These are phyloP conservation scores for Sclerotinia spermophila DNA, from an alignment of 2,329 filamentous ascomycete species.

Conservation along the genomic window DNA sequence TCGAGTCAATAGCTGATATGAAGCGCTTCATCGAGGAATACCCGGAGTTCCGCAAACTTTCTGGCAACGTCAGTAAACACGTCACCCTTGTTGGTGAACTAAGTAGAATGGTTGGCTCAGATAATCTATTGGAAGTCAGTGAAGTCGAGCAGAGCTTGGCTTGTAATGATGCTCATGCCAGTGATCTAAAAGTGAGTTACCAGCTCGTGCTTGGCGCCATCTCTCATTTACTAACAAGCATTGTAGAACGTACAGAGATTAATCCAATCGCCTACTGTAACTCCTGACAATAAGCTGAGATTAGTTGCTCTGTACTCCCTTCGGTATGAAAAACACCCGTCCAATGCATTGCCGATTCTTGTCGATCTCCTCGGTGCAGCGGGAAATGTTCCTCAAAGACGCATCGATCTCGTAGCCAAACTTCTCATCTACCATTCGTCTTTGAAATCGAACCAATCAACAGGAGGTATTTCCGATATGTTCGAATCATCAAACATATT, in stretches of 20 bases:
- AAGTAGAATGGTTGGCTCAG: constrained; percentile 78
- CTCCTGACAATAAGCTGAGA: constrained; percentile 78
- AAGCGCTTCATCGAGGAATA: constrained; percentile 99
- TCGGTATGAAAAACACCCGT: constrained; percentile 82
- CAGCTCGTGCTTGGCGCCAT: not conserved
- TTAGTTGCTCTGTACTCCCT: constrained; percentile 93
- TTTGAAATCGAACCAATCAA: constrained; percentile 71
- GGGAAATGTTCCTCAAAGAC: constrained; percentile 71
- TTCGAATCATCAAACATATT: constrained; percentile 93
- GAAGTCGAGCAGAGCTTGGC: constrained; percentile 95
- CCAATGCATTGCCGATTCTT: constrained; percentile 78
- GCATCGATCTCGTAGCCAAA: constrained; percentile 76
- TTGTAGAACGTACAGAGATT: constrained; percentile 74
- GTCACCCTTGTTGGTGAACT: constrained; percentile 94
- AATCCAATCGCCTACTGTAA: constrained; percentile 75
- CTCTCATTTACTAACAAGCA: constrained; percentile 22
- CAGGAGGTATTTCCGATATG: constrained; percentile 79
- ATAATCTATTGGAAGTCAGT: constrained; percentile 90
- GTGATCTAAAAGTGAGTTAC: constrained; percentile 74
- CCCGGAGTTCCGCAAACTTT: constrained; percentile 93
- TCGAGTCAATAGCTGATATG: constrained; percentile 98
- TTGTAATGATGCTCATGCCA: constrained; percentile 91
- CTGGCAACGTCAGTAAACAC: constrained; percentile 97
- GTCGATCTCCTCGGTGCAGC: constrained; percentile 82
- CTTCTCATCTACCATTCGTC: constrained; percentile 83